Base-by-base conservation (phyloP, 768 basidiomycete species). In the Podaxis sp. region DNA sequence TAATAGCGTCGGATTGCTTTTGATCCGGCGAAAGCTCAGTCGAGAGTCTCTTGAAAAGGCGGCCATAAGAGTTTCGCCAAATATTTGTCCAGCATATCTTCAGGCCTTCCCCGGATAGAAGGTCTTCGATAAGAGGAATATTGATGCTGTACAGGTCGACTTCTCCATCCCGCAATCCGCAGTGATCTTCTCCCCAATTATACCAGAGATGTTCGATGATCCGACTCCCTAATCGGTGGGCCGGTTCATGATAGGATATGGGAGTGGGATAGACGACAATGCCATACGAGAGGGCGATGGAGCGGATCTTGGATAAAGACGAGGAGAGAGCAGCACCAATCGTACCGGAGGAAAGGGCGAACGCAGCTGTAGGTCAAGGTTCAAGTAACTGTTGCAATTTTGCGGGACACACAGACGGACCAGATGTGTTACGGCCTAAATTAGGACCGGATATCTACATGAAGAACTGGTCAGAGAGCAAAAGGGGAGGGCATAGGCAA, bases 261-360 rank as follows among this genome's bases (percentile, higher is more conserved):
- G 92, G 88, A 4, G 88, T 88, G 1, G 91, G 90, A 69, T 85
- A 82, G 50, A 82, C 71, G 56, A 96, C 85, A 15, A 82, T 91
- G 38, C 94, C 94, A 71, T 97, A 96, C 0, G 93, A 96, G 40
- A 98, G 70, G 1, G 96, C 95, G 62, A 97, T 90, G 46, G 93
- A 85, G 41, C 93, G 89, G 29, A 78, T 80, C 61, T 79, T 80
- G 25, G 89, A 87, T 49, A 94, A 80, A 24, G 85, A 85, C 22
- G 89, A 88, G 27, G 91, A 91, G 73, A 98, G 79, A 15, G 96
- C 91, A 2, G 94, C 95, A 41, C 96, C 96, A 65, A 98, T 81
- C 1, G 96, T 98, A 2, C 96, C 96, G 29, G 93, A 95, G 1
- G 94, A 94, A 47, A 98, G 81, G 2, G 90, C 82, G 72, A 95